Percentiles rank a stretch among this genome's conserved stretches.
Evolutionary conservation across 73 alveolate genomes (phyloP).

Genomic region (Tetrahymena elliotti): DNA sequence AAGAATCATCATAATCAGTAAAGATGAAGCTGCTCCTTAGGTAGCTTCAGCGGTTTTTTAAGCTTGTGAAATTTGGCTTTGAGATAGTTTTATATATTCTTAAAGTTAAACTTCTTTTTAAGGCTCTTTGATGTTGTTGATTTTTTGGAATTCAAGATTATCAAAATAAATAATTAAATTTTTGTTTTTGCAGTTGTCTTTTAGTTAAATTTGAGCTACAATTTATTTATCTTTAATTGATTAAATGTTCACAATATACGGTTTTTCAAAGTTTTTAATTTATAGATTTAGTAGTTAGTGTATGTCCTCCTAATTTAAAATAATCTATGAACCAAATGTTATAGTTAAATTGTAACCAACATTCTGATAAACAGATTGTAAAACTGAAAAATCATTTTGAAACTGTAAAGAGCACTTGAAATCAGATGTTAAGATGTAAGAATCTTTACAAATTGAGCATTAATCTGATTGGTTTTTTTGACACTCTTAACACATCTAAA

Average conservation of each 20-base stretch:
- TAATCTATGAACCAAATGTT: background rate
- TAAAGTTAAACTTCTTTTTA: background rate
- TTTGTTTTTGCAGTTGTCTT: background rate
- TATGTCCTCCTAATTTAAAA: background rate
- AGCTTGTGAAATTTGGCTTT: background rate
- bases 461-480: background rate
- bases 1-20: background rate
- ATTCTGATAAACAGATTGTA: background rate
- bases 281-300: background rate
- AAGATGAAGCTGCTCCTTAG: background rate
- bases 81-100: background rate
- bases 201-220: background rate
- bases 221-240: background rate
- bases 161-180: background rate
- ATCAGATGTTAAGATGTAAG: background rate
- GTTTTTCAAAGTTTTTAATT: background rate
- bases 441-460: background rate
- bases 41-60: background rate
- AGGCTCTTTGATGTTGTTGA: background rate
- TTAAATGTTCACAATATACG: background rate
- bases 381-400: background rate
- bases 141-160: background rate
- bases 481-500: background rate
- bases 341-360: background rate
- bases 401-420: background rate